Evolutionary conservation across 2,329 filamentous ascomycete genomes (phyloP).

Genomic region (Lithohypha guttulata): DNA sequence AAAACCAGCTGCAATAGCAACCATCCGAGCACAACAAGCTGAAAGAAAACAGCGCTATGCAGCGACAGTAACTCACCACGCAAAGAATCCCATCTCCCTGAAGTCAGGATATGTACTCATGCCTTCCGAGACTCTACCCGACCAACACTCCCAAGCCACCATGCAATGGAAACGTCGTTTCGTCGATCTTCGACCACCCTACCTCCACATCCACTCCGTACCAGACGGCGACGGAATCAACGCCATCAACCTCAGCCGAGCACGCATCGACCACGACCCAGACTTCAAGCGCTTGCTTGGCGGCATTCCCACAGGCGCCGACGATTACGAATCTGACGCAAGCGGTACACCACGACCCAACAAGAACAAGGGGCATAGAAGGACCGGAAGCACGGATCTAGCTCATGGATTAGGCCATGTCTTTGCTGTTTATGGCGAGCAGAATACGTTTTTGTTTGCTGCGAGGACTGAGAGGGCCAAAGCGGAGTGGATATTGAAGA

Average conservation of each 20-base stretch:
- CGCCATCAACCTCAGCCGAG: constrained; percentile 78
- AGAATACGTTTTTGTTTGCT: constrained; percentile 92
- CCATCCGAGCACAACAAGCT: constrained; percentile 28
- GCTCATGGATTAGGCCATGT: constrained; percentile 53
- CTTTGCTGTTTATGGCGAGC: constrained; percentile 87
- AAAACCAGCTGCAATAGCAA: constrained; percentile 17
- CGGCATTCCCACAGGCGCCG: constrained; percentile 29
- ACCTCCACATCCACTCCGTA: constrained; percentile 78
- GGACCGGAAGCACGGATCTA: constrained; percentile 20
- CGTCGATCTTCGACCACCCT: constrained; percentile 81
- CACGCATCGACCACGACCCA: constrained; percentile 83
- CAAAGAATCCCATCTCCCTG: constrained; percentile 69
- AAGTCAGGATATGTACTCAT: constrained; percentile 83
- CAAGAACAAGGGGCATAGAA: constrained; percentile 11
- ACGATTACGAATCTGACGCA: constrained; percentile 23
- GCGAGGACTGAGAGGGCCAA: constrained; percentile 83
- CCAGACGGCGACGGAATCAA: constrained; percentile 82
- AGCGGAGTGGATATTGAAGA: constrained; percentile 90
- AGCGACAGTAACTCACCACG: constrained; percentile 63
- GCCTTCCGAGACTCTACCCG: constrained; percentile 55
- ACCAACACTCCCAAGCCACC: constrained; percentile 30
- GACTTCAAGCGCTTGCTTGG: constrained; percentile 71
- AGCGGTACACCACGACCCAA: constrained; percentile 23
- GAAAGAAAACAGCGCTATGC: constrained; percentile 49
- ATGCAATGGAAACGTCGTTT: constrained; percentile 85